Conservation (phyloP, 257 asterid genomes). For the Fraxinus anomala region DNA sequence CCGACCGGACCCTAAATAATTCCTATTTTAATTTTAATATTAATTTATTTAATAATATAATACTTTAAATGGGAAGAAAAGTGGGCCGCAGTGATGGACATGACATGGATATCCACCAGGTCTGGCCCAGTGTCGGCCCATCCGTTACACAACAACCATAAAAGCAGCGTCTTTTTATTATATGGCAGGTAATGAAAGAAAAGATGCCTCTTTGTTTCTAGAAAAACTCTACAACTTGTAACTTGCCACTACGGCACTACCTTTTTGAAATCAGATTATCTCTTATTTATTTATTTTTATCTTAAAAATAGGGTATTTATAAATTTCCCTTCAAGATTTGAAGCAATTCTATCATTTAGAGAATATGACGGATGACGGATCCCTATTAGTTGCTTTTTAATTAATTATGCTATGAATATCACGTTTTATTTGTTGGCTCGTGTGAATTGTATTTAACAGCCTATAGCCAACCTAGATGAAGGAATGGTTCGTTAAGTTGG, state of each 20-base stretch:
- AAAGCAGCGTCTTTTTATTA: not conserved
- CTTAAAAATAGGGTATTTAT: no score
- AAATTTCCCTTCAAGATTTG: no score
- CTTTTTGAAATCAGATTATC: no score
- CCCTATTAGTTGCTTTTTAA: no score
- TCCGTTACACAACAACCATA: constrained; percentile 1
- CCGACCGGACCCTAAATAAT: not conserved
- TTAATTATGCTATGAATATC: no score
- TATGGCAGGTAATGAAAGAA: not conserved
- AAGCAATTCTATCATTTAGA: no score
- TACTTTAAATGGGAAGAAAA: not conserved
- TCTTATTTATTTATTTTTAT: no score
- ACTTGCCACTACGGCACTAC: not conserved
- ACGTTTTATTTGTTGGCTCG: no score
- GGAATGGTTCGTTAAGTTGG: no score
- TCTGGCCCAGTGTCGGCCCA: constrained; percentile 24
- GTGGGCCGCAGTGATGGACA: constrained; percentile 27
- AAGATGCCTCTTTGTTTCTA: not conserved
- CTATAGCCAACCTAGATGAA: no score
- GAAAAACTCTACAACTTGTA: not conserved
- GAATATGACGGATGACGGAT: no score
- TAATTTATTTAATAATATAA: not conserved
- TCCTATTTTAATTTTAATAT: not conserved
- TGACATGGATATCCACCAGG: constrained; percentile 35
- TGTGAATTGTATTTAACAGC: no score